Evolutionary conservation across 257 asterid species (phyloP).

Genomic region (Craterostigma plantagineum): DNA sequence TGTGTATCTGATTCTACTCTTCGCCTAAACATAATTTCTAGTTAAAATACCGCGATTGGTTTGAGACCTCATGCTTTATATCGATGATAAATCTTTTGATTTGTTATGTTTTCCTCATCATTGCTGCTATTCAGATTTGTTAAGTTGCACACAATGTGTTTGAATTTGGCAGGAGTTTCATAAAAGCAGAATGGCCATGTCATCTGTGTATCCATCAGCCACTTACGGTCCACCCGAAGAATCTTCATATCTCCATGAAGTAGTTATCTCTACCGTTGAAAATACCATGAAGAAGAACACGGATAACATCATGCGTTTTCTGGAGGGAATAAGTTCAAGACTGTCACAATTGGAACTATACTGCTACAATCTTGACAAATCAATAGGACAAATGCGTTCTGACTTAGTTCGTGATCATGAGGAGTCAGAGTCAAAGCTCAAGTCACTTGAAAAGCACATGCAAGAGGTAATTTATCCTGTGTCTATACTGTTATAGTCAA

Average conservation of each 20-base stretch:
- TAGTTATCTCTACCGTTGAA: slow-evolving; percentile 48
- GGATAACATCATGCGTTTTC: slow-evolving; percentile 82
- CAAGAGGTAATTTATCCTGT: slow-evolving; percentile 49
- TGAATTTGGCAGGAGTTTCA: slow-evolving; percentile 42
- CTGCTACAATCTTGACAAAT: slow-evolving; percentile 85
- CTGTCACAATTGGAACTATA: slow-evolving; percentile 78
- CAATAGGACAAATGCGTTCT: slow-evolving; percentile 81
- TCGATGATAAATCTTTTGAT: too few species aligned
- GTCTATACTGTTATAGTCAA: background rate
- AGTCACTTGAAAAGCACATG: slow-evolving; percentile 66
- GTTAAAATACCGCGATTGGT: too few species aligned
- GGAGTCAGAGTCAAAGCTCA: slow-evolving; percentile 68
- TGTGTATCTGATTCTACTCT: too few species aligned
- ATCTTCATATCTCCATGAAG: slow-evolving; percentile 57
- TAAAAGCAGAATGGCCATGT: slow-evolving; percentile 61
- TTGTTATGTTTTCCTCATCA: too few species aligned
- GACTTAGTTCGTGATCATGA: slow-evolving; percentile 60
- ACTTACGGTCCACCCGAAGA: slow-evolving; percentile 65
- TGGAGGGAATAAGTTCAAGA: slow-evolving; percentile 91
- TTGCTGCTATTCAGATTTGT: too few species aligned
- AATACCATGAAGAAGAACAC: slow-evolving; percentile 67
- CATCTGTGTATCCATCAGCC: slow-evolving; percentile 42
- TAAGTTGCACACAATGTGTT: too few species aligned
- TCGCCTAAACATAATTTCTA: too few species aligned
- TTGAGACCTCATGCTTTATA: too few species aligned